phyloP scores from a whole-genome alignment of 2,329 filamentous ascomycete genomes.

The Phialophora macrospora region DNA sequence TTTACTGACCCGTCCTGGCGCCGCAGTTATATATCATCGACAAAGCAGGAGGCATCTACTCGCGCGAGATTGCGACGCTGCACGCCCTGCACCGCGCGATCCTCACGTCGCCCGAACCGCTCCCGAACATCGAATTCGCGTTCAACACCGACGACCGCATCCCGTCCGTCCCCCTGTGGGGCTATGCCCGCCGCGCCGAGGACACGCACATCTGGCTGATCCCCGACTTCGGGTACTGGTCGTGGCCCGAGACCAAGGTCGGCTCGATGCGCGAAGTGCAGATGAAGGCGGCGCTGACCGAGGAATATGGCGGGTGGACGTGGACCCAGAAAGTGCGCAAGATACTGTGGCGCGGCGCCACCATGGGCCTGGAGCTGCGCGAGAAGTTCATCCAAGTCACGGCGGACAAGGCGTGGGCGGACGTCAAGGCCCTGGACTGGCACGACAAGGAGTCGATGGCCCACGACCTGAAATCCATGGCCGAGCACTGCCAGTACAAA shows the following conservation, averaged over 20 bases:
- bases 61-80: constrained; percentile 49
- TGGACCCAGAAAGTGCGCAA: constrained; percentile 49
- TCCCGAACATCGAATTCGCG: constrained; percentile 58
- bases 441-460: constrained; percentile 47
- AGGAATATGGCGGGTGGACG: constrained; percentile 28
- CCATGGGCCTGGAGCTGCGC: constrained; percentile 47
- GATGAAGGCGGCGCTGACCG: constrained; percentile 31
- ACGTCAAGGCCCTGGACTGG: constrained; percentile 52
- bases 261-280: constrained; percentile 53
- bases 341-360: constrained; percentile 57
- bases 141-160: constrained; percentile 54
- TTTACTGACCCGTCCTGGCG: neutral
- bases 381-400: constrained; percentile 48
- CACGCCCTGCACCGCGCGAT: constrained; percentile 57
- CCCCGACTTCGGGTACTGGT: constrained; percentile 61
- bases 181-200: constrained; percentile 49
- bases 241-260: constrained; percentile 56
- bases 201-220: constrained; percentile 55
- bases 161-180: constrained; percentile 48
- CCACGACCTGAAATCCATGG: constrained; percentile 54
- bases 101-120: constrained; percentile 45
- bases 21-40: constrained; percentile 45
- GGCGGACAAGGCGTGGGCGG: constrained; percentile 53
- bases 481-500: constrained; percentile 61
- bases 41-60: constrained; percentile 42